Percentiles rank a stretch among this genome's conserved stretches.
Evolutionary conservation across 176 grass and related monocot genomes (phyloP).

Genomic region (Leersia perrieri): DNA sequence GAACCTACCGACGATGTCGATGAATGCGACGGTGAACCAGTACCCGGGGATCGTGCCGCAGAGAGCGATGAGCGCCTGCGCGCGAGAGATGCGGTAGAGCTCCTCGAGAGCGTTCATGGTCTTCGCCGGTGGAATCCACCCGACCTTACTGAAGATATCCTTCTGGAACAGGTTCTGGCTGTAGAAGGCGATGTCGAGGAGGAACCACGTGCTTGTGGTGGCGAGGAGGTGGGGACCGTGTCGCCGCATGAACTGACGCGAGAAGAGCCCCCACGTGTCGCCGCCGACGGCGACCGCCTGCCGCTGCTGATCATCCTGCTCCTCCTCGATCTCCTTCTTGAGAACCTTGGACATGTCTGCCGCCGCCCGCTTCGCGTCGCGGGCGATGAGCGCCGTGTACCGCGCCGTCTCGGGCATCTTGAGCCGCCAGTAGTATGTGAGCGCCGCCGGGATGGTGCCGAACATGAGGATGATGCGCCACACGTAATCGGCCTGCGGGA

Average conservation of each 20-base stretch:
- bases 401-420: constrained; percentile 89
- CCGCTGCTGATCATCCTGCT: background rate
- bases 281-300: background rate
- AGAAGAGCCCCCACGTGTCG: constrained; percentile 64
- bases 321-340: constrained; percentile 41
- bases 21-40: constrained; percentile 86
- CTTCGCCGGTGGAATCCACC: constrained; percentile 59
- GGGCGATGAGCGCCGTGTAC: constrained; percentile 77
- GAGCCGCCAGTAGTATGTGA: constrained; percentile 95
- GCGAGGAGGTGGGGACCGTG: constrained; percentile 64
- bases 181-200: constrained; percentile 85
- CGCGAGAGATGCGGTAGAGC: constrained; percentile 57
- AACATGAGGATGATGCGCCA: constrained; percentile 89
- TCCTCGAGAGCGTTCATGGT: constrained; percentile 84
- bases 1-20: constrained; percentile 66
- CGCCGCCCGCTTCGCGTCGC: constrained; percentile 60
- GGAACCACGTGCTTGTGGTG: constrained; percentile 76
- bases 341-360: constrained; percentile 81
- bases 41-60: constrained; percentile 77
- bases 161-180: constrained; percentile 92
- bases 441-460: constrained; percentile 46
- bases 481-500: constrained; percentile 61
- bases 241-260: constrained; percentile 43
- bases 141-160: constrained; percentile 76
- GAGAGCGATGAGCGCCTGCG: constrained; percentile 67